Conservation (phyloP, 2,329 filamentous ascomycete species). For the Scytalidium sp. region DNA sequence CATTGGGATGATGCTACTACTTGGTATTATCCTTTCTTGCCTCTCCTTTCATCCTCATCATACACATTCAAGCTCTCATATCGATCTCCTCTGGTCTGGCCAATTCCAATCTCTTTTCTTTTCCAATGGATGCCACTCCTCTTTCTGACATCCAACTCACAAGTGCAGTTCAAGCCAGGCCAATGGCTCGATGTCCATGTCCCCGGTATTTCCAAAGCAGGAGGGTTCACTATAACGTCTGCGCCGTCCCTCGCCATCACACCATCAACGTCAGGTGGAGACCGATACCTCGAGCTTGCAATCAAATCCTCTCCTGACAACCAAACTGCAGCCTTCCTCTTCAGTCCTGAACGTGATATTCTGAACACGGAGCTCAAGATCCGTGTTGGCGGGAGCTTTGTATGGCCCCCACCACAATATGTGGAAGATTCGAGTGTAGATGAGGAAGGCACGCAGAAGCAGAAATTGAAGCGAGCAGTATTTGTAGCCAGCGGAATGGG, state of each 20-base stretch:
- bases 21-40: neutral
- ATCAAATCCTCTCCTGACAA: constrained; percentile 70
- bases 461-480: constrained; percentile 55
- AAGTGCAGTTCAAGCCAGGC: constrained; percentile 66
- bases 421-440: constrained; percentile 23
- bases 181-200: constrained; percentile 88
- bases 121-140: constrained; percentile 3
- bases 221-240: constrained; percentile 87
- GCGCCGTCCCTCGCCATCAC: constrained; percentile 49
- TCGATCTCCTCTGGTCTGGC: too few species aligned
- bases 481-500: constrained; percentile 51
- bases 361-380: constrained; percentile 58
- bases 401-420: constrained; percentile 61
- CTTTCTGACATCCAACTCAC: neutral
- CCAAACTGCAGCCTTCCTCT: constrained; percentile 74
- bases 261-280: constrained; percentile 15
- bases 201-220: constrained; percentile 65
- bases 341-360: constrained; percentile 55
- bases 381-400: constrained; percentile 76
- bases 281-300: constrained; percentile 69
- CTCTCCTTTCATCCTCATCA: neutral
- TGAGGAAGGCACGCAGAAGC: constrained; percentile 26
- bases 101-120: neutral
- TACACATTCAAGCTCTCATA: too few species aligned
- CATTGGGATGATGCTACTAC: neutral